Conservation (phyloP, 495 filamentous ascomycete genomes). For the Penicillium angulare region DNA sequence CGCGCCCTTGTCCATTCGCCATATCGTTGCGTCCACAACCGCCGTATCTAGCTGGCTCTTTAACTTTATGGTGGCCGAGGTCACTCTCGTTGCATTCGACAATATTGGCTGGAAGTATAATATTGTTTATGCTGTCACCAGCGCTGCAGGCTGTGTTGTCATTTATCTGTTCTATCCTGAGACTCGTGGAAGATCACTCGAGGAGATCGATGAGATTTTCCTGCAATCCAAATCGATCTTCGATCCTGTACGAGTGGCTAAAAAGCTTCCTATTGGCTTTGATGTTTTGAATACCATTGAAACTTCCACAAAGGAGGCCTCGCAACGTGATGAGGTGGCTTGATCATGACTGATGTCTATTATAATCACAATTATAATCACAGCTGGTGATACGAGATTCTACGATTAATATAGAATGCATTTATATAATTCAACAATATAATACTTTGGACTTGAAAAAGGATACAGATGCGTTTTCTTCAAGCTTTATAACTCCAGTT, state of each 20-base stretch:
- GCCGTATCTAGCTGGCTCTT: constrained; percentile 46
- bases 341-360: no score
- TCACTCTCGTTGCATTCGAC: constrained; percentile 20
- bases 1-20: constrained; percentile 45
- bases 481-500: no score
- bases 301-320: background rate
- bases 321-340: background rate
- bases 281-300: background rate
- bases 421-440: no score
- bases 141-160: constrained; percentile 18
- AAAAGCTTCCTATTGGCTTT: constrained; percentile 3
- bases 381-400: no score
- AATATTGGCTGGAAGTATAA: constrained; percentile 18
- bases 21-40: constrained; percentile 43
- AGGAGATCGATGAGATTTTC: constrained; percentile 57
- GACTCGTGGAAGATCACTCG: constrained; percentile 49
- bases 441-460: no score
- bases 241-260: constrained; percentile 14
- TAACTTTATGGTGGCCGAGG: constrained; percentile 18
- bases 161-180: constrained; percentile 48
- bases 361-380: no score
- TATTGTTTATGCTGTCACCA: constrained; percentile 20
- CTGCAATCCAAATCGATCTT: constrained; percentile 11
- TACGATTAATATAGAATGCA: no score
- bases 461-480: no score